These are phyloP conservation scores for Umbellularia californica DNA, from an alignment of 164 flowering plant species.

Conservation along the genomic window DNA sequence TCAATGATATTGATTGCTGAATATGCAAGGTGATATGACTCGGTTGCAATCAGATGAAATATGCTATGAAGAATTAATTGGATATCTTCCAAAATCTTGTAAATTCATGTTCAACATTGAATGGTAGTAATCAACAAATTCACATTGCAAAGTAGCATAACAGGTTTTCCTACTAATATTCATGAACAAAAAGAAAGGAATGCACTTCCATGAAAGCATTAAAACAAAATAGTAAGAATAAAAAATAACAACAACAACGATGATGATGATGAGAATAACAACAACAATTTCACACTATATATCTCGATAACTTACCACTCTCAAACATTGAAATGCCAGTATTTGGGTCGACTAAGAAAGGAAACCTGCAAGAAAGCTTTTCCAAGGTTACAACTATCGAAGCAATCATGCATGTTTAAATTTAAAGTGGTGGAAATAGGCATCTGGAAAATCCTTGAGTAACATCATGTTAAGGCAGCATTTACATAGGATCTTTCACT, in stretches of 20 bases:
- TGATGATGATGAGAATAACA: too few relatives aligned
- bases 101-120: neutral
- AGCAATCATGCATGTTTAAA: neutral
- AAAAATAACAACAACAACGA: too few relatives aligned
- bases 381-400: neutral
- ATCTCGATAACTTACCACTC: constrained; percentile 50
- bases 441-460: neutral
- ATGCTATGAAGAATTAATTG: too few relatives aligned
- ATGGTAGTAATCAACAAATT: neutral
- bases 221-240: neutral
- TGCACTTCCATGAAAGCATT: neutral
- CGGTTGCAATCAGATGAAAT: too few relatives aligned
- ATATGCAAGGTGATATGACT: neutral
- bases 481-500: neutral
- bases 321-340: constrained; percentile 63
- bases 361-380: constrained; percentile 52
- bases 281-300: neutral
- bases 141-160: neutral
- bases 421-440: neutral
- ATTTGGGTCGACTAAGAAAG: constrained; percentile 68
- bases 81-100: neutral
- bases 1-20: neutral
- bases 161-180: neutral
- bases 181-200: neutral
- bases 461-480: neutral